Evolutionary conservation across 129 eudicot species (phyloP), one percentile per base, ranked within the genome.

Genomic region (Centrapalus pauciflorus): DNA sequence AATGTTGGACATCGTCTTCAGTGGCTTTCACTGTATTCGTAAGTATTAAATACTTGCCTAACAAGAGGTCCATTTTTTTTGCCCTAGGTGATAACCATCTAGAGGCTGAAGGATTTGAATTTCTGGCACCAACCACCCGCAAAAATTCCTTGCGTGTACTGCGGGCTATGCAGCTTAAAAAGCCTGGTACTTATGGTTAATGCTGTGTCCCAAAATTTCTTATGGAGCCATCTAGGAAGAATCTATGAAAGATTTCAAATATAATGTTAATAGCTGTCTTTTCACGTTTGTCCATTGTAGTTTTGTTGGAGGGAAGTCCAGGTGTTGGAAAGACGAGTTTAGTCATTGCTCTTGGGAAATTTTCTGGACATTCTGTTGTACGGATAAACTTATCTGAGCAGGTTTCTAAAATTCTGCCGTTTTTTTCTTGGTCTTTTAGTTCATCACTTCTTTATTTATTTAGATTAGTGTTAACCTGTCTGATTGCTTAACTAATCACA

Each of bases 291-390:
- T 79, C 23, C 48, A 28, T 65, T 75, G 34, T 73, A 92, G 98
- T 93, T 59, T 26, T 93, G 62, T 59, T 94, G 81, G 99, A 94
- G 84, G 99, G 99, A 64, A 94, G 99, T 75, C 99, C 99, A 17
- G 99, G 99, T 27, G 99, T 94, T 69, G 99, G 99, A 46, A 94
- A 94, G 75, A 94, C 99, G 29, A 94, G 99, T 77, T 76, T 94
- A 73, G 71, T 94, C 57, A 81, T 75, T 48, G 88, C 96, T 54
- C 72, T 94, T 48, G 99, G 96, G 40, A 86, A 83, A 62, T 86
- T 70, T 80, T 89, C 99, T 52, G 99, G 96, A 52, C 95, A 94
- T 78, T 68, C 85, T 25, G 99, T 94, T 45, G 97, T 94, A 46
- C 84, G 99, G 19, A 94, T 94, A 67, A 94, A 94, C 77, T 80